A percentile compares a stretch with the other conserved stretches of the same genome.
These are phyloP conservation scores for Globisporangium perplexum DNA, from an alignment of 352 stramenopile genomes.

Conservation along the genomic window DNA sequence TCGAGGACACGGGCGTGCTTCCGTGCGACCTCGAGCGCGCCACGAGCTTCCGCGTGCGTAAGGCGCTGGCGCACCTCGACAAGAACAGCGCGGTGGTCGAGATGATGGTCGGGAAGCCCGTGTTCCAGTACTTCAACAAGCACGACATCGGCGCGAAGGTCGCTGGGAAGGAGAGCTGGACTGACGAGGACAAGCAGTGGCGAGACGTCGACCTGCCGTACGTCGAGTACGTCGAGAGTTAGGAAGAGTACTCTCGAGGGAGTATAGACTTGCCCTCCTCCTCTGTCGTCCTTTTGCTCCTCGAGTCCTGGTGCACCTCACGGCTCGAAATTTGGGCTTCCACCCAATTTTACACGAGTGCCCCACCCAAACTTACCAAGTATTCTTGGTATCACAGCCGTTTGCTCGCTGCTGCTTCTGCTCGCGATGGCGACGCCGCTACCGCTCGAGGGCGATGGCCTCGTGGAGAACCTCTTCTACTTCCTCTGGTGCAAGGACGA, in stretches of 20 bases:
- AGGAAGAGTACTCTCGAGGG: background rate
- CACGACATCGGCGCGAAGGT: constrained; percentile 57
- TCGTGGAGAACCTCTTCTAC: constrained; percentile 88
- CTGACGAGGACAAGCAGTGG: constrained; percentile 62
- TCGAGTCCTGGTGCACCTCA: too few relatives aligned
- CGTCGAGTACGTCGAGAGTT: constrained; percentile 70
- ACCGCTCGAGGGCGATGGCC: constrained; percentile 78
- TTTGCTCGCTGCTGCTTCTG: background rate
- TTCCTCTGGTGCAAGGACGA: constrained; percentile 91
- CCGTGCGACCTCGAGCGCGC: constrained; percentile 60
- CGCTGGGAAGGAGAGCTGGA: constrained; percentile 47
- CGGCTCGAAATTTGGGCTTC: too few relatives aligned
- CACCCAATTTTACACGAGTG: too few relatives aligned
- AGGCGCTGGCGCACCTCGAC: constrained; percentile 29
- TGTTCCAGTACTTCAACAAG: constrained; percentile 55
- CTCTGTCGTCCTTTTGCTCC: too few relatives aligned
- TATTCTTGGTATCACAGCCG: too few relatives aligned
- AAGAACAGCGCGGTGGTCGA: constrained; percentile 34
- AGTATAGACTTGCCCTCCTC: background rate
- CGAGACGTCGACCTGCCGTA: constrained; percentile 53
- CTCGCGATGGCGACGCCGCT: constrained; percentile 44
- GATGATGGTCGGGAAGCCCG: constrained; percentile 68
- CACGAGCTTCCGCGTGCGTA: constrained; percentile 57
- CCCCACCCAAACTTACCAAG: too few relatives aligned
- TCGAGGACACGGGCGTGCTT: constrained; percentile 66